phyloP scores from a whole-genome alignment of 768 basidiomycete species.

The Tylopilus sp. region DNA sequence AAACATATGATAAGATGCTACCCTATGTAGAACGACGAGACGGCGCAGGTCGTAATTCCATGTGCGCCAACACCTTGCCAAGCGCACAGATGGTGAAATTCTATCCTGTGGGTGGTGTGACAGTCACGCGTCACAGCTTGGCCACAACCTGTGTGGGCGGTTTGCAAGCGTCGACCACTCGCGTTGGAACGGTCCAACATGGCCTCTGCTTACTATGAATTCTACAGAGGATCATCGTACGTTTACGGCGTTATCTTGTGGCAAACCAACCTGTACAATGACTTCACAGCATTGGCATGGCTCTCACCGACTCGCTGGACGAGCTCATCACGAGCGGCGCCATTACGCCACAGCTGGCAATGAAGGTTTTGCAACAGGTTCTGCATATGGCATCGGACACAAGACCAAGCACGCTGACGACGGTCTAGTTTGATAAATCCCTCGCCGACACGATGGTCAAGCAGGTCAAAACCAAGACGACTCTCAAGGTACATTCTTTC shows the following conservation, averaged over 20 bases:
- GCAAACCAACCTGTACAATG: not conserved
- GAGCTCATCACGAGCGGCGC: slow-evolving; percentile 96
- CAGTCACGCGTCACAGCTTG: slow-evolving; percentile 24
- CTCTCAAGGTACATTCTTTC: slow-evolving; percentile 65
- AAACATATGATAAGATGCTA: too few relatives aligned
- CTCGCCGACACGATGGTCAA: slow-evolving; percentile 90
- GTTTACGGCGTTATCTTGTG: slow-evolving; percentile 29
- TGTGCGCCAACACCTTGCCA: too few relatives aligned
- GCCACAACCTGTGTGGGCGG: too few relatives aligned
- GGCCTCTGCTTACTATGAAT: slow-evolving; percentile 88
- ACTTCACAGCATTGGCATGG: slow-evolving; percentile 82
- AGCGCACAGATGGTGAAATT: too few relatives aligned
- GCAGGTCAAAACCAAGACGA: slow-evolving; percentile 93
- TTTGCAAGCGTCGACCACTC: slow-evolving; percentile 10
- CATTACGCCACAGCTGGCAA: slow-evolving; percentile 97
- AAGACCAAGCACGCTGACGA: slow-evolving; percentile 12
- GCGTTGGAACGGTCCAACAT: slow-evolving; percentile 35
- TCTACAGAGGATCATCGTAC: slow-evolving; percentile 89
- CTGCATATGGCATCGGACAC: slow-evolving; percentile 13
- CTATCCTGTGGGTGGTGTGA: slow-evolving; percentile 2
- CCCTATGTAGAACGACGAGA: too few relatives aligned
- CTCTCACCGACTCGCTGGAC: slow-evolving; percentile 96
- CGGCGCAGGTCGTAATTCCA: too few relatives aligned
- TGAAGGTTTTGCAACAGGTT: slow-evolving; percentile 98
- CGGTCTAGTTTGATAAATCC: slow-evolving; percentile 87